Evolutionary conservation across 1,284 basidiomycete genomes (phyloP).

Genomic region (Ustilago hordei): DNA sequence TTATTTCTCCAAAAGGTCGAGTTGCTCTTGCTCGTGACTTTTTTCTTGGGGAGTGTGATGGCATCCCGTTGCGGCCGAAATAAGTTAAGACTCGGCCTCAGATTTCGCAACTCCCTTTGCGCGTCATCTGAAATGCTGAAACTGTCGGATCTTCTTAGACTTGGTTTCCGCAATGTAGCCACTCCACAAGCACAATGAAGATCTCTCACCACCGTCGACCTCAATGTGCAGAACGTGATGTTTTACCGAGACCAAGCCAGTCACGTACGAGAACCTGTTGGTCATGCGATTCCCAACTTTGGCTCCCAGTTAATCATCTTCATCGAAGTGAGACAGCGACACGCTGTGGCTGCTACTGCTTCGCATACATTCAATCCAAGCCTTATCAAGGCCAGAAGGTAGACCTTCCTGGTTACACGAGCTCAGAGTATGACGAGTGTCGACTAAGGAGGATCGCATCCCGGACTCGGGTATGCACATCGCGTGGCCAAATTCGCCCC

Average conservation of each 20-base stretch:
- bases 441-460: neutral
- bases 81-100: slow-evolving; percentile 34
- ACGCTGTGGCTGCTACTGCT: no score
- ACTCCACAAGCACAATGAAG: neutral
- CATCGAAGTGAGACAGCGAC: no score
- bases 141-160: neutral
- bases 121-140: neutral
- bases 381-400: no score
- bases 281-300: no score
- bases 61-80: slow-evolving; percentile 35
- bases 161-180: no score
- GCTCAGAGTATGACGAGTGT: neutral
- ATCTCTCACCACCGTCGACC: neutral
- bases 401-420: slow-evolving; percentile 3
- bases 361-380: no score
- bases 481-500: slow-evolving; percentile 19
- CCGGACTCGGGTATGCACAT: slow-evolving; percentile 37
- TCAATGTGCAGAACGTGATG: no score
- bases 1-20: neutral
- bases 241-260: no score
- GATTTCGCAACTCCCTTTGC: slow-evolving; percentile 10
- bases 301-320: no score
- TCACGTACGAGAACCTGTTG: no score
- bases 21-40: neutral
- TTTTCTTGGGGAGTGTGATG: neutral